Evolutionary conservation across 1,284 basidiomycete species (phyloP), one percentile per base, ranked within the genome.

Genomic region (Trichosporon faecale): DNA sequence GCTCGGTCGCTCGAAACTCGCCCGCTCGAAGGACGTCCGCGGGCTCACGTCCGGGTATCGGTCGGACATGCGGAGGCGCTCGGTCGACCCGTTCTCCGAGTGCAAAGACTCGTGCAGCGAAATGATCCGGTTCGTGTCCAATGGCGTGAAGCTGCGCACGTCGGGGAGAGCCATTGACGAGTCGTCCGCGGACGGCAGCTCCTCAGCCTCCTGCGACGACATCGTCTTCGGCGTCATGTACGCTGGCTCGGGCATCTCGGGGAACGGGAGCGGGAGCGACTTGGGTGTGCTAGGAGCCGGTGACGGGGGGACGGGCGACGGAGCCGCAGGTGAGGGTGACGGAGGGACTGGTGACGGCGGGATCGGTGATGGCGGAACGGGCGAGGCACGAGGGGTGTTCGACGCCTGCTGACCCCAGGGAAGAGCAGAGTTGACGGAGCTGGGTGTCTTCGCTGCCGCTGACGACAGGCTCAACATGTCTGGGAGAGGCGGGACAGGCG

Each of bases 171-270:
- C 57, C 57, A 61, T 61, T 9, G 57, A 61, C n/a, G 57, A 61
- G 57, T 61, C 57, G 18, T 12, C 57, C 9, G 57, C 57, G 6
- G 57, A 61, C 3, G 57, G 57, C 6, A 31, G 31, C 57, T 61
- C 57, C 29, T 61, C 57, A 16, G 27, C 21, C n/a, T 61, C 57
- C 16, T 29, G 18, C 3, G 27, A 61, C 18, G 57, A 61, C 57
- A 61, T 31, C 5, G 27, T 61, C 31, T 61, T 61, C 18, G 57
- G 57, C 7, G 57, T 61, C 57, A 61, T 61, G 57, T 61, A 61
- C 7, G 27, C 57, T 6, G 57, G 57, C 11, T 61, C 57, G 27
- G 57, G 57, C 27, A 61, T 31, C 5, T 61, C 57, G 27, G 57
- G 57, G 29, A 61, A 33, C 29, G 57, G 57, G 6, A 29, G 27